Conservation (phyloP, 371 early-diverging fungal species). For the Zychaea mexicana region DNA sequence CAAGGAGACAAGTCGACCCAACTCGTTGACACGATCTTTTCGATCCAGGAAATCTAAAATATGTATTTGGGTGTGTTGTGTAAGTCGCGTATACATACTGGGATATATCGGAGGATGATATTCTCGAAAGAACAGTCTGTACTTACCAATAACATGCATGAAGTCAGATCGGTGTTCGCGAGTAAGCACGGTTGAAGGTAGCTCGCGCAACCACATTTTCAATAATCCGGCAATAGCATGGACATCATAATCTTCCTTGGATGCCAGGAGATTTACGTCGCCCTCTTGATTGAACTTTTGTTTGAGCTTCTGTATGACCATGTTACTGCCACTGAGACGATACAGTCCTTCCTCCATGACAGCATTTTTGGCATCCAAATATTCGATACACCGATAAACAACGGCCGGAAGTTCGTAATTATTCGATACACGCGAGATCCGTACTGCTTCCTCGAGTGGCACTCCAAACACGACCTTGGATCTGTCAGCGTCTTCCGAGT, state of each 20-base stretch:
- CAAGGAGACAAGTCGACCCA: slow-evolving; percentile 57
- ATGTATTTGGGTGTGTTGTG: too few relatives aligned
- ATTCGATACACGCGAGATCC: slow-evolving; percentile 64
- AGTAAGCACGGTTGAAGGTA: slow-evolving; percentile 79
- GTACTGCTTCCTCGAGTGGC: slow-evolving; percentile 67
- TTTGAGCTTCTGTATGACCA: slow-evolving; percentile 73
- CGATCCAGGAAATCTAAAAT: slow-evolving; percentile 52
- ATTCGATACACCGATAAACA: slow-evolving; percentile 94
- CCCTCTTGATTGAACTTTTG: slow-evolving; percentile 78
- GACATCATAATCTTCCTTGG: slow-evolving; percentile 66
- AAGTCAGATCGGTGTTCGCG: slow-evolving; percentile 70
- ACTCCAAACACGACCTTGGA: slow-evolving; percentile 67
- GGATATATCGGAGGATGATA: too few relatives aligned
- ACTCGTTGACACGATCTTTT: slow-evolving; percentile 61
- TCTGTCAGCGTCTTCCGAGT: not conserved
- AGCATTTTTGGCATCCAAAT: slow-evolving; percentile 84
- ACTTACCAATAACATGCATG: slow-evolving; percentile 56
- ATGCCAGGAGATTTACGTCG: slow-evolving; percentile 63
- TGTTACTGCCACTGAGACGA: slow-evolving; percentile 82
- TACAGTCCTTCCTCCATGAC: slow-evolving; percentile 93
- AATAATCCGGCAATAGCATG: slow-evolving; percentile 84
- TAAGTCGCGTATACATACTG: too few relatives aligned
- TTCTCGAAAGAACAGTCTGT: not conserved
- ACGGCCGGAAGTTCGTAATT: slow-evolving; percentile 86
- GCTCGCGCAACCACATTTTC: slow-evolving; percentile 81